A percentile compares a stretch with the other conserved stretches of the same genome.
phyloP scores from a whole-genome alignment of 2,329 filamentous ascomycete genomes.

The Sclerotinia glacialis region DNA sequence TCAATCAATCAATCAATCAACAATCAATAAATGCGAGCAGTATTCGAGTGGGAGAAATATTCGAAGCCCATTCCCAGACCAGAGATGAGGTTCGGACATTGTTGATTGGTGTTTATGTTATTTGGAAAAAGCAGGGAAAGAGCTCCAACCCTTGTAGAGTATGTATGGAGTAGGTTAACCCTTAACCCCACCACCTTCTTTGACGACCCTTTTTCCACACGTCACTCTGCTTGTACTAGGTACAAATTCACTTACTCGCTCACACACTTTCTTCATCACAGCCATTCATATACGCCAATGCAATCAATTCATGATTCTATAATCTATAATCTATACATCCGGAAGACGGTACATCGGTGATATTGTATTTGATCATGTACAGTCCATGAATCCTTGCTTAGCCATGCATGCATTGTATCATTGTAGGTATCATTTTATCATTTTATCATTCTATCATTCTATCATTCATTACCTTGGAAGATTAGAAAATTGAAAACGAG shows the following conservation, averaged over 20 bases:
- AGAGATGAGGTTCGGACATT: no score
- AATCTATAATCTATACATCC: background rate
- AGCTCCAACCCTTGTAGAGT: background rate
- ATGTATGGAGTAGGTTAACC: no score
- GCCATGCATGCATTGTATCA: no score
- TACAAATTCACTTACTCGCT: no score
- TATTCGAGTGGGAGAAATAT: no score
- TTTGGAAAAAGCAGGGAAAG: background rate
- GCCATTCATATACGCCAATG: background rate
- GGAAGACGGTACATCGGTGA: background rate
- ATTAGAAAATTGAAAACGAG: background rate
- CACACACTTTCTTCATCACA: background rate
- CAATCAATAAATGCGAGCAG: conserved; percentile 2
- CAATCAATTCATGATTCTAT: background rate
- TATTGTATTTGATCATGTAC: background rate
- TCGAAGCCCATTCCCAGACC: no score
- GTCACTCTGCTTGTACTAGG: background rate
- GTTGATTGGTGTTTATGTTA: background rate
- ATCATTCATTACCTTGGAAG: conserved; percentile 8
- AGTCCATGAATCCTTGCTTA: conserved; percentile 5
- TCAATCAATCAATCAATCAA: background rate
- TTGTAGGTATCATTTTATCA: no score
- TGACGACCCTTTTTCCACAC: conserved; percentile 1
- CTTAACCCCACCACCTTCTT: no score
- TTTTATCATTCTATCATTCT: no score